These are phyloP conservation scores for Aspergillus hancockii DNA, from an alignment of 495 filamentous ascomycete species.

Conservation along the genomic window DNA sequence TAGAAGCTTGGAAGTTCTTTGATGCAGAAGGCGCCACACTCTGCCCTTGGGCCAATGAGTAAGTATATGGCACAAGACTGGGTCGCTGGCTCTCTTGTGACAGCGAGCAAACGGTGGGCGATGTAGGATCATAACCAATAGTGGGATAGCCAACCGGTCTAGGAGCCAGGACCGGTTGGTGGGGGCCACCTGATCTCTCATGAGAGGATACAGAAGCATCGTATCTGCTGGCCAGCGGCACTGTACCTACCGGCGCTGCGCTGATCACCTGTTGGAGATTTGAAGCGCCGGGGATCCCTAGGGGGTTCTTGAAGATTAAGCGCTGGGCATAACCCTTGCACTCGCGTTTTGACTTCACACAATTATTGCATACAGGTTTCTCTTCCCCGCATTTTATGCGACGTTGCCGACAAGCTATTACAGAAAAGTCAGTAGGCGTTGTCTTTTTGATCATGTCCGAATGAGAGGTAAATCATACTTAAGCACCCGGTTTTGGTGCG, in stretches of 20 bases:
- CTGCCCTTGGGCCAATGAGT: background rate
- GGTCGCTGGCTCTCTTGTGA: background rate
- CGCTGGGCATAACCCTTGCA: constrained; percentile 96
- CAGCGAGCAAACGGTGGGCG: background rate
- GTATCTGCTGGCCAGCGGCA: constrained; percentile 26
- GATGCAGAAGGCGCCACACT: background rate
- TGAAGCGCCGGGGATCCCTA: constrained; percentile 57
- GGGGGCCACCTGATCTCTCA: constrained; percentile 31
- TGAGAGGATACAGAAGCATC: constrained; percentile 27
- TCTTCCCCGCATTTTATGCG: constrained; percentile 98
- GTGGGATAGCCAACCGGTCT: constrained; percentile 20
- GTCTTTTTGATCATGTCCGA: background rate
- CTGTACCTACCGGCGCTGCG: constrained; percentile 17
- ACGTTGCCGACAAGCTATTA: constrained; percentile 81
- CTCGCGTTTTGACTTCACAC: constrained; percentile 88
- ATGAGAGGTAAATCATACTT: constrained; percentile 58
- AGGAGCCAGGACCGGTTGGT: constrained; percentile 41
- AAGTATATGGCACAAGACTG: background rate
- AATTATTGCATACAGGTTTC: constrained; percentile 87
- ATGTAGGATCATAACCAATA: constrained; percentile 16
- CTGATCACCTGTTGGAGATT: constrained; percentile 27
- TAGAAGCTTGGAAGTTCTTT: background rate
- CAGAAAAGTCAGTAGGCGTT: background rate
- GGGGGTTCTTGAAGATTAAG: constrained; percentile 88
- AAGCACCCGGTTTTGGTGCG: constrained; percentile 96